A percentile compares a stretch with the other conserved stretches of the same genome.
These are phyloP conservation scores for Lipomyces yarrowii DNA, from an alignment of 1,139 yeast genomes.

Conservation along the genomic window DNA sequence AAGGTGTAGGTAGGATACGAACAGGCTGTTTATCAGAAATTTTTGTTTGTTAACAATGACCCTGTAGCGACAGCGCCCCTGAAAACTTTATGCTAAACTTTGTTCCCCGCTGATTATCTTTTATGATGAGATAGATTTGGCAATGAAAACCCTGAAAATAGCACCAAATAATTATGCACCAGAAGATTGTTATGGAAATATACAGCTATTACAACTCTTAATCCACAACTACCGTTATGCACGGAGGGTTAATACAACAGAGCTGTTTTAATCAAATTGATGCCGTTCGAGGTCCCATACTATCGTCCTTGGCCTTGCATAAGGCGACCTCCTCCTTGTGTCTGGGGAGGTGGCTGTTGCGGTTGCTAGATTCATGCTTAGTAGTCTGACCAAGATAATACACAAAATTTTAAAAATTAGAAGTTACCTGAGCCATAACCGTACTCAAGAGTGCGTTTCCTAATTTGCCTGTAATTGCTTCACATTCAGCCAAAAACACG, in stretches of 20 bases:
- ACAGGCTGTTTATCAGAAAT: not conserved
- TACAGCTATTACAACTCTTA: not conserved
- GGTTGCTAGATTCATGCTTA: not conserved
- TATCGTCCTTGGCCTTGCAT: not conserved
- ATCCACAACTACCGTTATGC: not conserved
- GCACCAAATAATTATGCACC: not conserved
- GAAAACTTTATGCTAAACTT: too few species aligned
- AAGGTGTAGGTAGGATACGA: not conserved
- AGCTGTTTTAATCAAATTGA: not conserved
- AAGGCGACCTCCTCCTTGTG: not conserved
- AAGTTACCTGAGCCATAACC: constrained; percentile 39
- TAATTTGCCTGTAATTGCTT: constrained; percentile 74
- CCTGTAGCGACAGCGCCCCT: too few species aligned
- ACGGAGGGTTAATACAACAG: not conserved
- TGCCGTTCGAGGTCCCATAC: not conserved
- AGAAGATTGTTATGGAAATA: not conserved
- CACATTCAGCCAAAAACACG: constrained; percentile 80
- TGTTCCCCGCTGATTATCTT: too few species aligned
- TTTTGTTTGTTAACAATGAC: not conserved
- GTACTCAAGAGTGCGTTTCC: constrained; percentile 66
- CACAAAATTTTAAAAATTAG: not conserved
- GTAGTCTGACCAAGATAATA: not conserved
- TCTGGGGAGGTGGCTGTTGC: constrained; percentile 9
- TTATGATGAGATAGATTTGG: not conserved
- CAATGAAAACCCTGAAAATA: not conserved